phyloP scores from a whole-genome alignment of 176 grass and related monocot genomes.

The Otatea glauca region DNA sequence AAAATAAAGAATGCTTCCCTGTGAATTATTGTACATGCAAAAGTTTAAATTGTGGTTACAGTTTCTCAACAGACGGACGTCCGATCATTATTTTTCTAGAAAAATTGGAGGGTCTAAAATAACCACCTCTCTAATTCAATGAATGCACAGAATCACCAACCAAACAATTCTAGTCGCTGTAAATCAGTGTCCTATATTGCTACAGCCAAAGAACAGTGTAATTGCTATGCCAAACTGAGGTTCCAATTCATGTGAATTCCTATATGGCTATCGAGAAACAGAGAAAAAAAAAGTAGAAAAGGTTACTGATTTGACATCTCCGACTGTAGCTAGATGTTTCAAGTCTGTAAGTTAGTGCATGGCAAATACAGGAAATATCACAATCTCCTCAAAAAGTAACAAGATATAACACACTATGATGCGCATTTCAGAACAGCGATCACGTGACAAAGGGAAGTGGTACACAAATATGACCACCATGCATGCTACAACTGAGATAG shows the following conservation, averaged over 20 bases:
- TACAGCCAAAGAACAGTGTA: neutral
- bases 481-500: slow-evolving; percentile 50
- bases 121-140: neutral
- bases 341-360: slow-evolving; percentile 22
- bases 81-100: neutral
- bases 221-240: slow-evolving; percentile 24
- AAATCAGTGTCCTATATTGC: slow-evolving; percentile 3
- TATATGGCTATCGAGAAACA: slow-evolving; percentile 5
- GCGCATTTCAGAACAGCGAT: slow-evolving; percentile 46
- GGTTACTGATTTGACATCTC: slow-evolving; percentile 1
- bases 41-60: neutral
- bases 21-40: slow-evolving; percentile 7
- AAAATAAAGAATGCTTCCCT: neutral
- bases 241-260: slow-evolving; percentile 34
- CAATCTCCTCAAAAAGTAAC: slow-evolving; percentile 30
- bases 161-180: slow-evolving; percentile 20
- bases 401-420: slow-evolving; percentile 21
- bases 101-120: neutral
- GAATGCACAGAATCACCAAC: slow-evolving; percentile 11
- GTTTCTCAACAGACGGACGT: slow-evolving; percentile 19
- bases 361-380: slow-evolving; percentile 43
- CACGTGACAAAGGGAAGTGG: slow-evolving; percentile 40
- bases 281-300: neutral
- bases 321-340: slow-evolving; percentile 23
- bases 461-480: slow-evolving; percentile 29